Conservation (phyloP, 768 basidiomycete species). For the Lepiota venenata region DNA sequence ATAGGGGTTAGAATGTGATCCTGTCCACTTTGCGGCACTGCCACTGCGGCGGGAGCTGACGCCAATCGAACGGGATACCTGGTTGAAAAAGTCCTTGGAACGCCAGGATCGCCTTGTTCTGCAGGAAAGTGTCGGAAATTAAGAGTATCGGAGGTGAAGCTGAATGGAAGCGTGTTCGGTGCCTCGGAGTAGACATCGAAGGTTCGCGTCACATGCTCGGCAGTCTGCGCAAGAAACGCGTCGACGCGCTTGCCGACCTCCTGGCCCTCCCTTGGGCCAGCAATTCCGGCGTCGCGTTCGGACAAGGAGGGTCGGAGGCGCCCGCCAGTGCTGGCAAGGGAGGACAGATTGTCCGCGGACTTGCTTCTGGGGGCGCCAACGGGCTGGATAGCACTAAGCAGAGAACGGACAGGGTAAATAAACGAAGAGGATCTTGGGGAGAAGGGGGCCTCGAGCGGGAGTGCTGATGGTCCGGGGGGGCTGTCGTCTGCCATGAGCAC, state of each 20-base stretch:
- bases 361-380: constrained; percentile 13
- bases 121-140: constrained; percentile 34
- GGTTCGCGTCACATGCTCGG: neutral
- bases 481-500: constrained; percentile 5
- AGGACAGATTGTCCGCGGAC: neutral
- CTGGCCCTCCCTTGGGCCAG: neutral
- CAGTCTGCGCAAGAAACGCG: neutral
- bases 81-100: constrained; percentile 21
- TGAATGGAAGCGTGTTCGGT: neutral
- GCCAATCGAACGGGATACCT: neutral
- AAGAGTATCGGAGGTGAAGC: constrained; percentile 10
- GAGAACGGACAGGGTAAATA: constrained; percentile 39
- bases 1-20: constrained; percentile 5
- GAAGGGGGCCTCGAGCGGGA: neutral
- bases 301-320: neutral
- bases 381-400: constrained; percentile 35
- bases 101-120: constrained; percentile 17
- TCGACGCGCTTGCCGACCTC: neutral
- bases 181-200: neutral
- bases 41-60: constrained; percentile 8
- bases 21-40: constrained; percentile 13
- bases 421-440: constrained; percentile 21
- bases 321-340: neutral
- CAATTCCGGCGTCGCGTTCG: neutral
- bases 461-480: neutral